Base-by-base conservation (phyloP, 2,329 filamentous ascomycete genomes). In the Colletotrichum gloeosporioides region DNA sequence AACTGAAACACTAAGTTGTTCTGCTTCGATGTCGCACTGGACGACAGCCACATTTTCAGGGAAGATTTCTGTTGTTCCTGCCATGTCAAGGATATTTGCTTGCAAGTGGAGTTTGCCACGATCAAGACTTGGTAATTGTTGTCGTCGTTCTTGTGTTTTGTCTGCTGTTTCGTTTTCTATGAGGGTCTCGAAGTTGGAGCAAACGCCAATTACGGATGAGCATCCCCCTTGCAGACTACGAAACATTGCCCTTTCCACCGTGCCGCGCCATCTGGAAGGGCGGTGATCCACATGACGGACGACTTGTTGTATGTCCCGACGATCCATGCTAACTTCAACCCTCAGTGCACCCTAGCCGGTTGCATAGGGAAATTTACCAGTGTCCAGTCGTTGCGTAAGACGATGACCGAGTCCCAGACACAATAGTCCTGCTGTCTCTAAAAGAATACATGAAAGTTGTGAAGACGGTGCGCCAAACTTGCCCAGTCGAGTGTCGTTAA, bases 211-310 rank as follows among this genome's bases (percentile, higher is more conserved):
- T n/a, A 73, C 73, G 13, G 77, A 78, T n/a, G 77, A 78, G 55
- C 77, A 78, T 49, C 77, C 73, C 22, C 77, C 73, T 44, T 78
- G 77, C 13, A 78, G 73, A 10, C n/a, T 76, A 16, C 77, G 73
- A 27, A 78, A 69, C 77, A 78, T 76, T 15, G 73, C 66, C 29
- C 77, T 44, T 34, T 78, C 77, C 6, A 73, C 77, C 67, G 76
- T 53, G 27, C 73, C 31, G 15, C 61, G 65, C 77, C 73, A 76
- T 66, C 77, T 76, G 2, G 77, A 74, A 13, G 73, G 70, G 62
- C n/a, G 62, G 49, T 78, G 73, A 31, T 78, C 73, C 15, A 64
- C 70, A 31, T 39, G 34, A 22, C 69, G 62, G 22, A 71, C 76
- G 39, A 76, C 69, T 8, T 53, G 44, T 36, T 63, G 22, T n/a